A percentile compares a stretch with the other conserved stretches of the same genome.
phyloP scores from a whole-genome alignment of 164 flowering plant species.

The Umbilicus rupestris region DNA sequence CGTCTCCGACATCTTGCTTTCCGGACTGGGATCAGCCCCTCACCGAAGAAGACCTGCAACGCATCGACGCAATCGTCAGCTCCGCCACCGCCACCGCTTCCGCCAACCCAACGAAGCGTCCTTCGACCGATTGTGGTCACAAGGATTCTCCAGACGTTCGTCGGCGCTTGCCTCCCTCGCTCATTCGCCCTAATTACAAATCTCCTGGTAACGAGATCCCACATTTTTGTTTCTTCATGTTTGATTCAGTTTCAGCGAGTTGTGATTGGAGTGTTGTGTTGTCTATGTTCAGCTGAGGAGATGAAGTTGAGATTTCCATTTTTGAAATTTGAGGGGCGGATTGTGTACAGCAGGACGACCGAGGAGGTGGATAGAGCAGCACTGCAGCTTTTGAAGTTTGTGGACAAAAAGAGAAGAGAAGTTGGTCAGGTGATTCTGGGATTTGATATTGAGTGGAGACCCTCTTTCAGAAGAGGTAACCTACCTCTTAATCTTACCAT shows the following conservation, averaged over 20 bases:
- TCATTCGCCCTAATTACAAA: not conserved
- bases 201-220: not conserved
- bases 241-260: not conserved
- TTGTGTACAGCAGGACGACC: not conserved
- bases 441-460: constrained; percentile 87
- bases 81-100: not conserved
- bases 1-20: not conserved
- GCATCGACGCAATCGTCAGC: not conserved
- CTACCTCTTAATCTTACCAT: not conserved
- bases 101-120: not conserved
- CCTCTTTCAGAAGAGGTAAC: constrained; percentile 54
- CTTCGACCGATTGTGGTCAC: too few relatives aligned
- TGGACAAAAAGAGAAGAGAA: constrained; percentile 31
- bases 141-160: not conserved
- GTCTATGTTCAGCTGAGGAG: not conserved
- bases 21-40: constrained; percentile 3
- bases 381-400: constrained; percentile 4
- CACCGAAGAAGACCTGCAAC: constrained; percentile 4
- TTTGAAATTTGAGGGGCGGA: constrained; percentile 1
- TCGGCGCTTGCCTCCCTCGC: not conserved
- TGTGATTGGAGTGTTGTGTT: not conserved
- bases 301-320: not conserved
- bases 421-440: constrained; percentile 40
- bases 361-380: constrained; percentile 8
- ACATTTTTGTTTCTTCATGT: not conserved